Base-by-base conservation (phyloP, 164 flowering plant genomes). In the Nymphaea colorata region DNA sequence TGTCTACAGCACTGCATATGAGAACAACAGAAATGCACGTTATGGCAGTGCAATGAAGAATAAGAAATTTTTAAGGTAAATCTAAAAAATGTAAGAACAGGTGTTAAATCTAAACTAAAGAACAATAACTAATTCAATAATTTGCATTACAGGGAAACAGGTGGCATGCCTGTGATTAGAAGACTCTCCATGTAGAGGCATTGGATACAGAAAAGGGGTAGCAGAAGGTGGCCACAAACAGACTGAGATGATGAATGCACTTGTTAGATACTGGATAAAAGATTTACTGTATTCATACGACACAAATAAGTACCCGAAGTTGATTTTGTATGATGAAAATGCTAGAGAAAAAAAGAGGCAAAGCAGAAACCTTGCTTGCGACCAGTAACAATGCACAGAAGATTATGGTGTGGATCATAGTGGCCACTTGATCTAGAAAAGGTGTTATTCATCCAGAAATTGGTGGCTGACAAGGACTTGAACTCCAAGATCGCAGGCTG, bases 141-240 rank as follows among this genome's bases (percentile, higher is more conserved):
- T 5, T 45, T 45, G 2, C 55, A 3, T 47, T 7, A 12, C 4
- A 47, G 55, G 12, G 12, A 47, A 59, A 4, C 4, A 69, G 61
- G 55, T 42, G 67, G 60, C 74, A 72, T 78, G 91, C 99, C 99
- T 95, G 77, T 95, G 99, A 72, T 95, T 95, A 65, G 99, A 95
- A 68, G 99, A 89, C 74, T 95, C 97, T 18, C 98, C 94, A 75
- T 92, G 85, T 42, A 95, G 43, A 61, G 96, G 88, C 93, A 84
- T 81, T 57, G 91, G 96, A 71, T 95, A 92, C 67, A 95, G 67
- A 65, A 75, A 60, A 65, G 91, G 80, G 76, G 87, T 80, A 18
- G 94, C 92, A 68, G 99, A 90, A 70, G 99, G 99, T 14, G 97
- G 94, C 98, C 99, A 95, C 61, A 95, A 77, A 68, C 77, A 78